Evolutionary conservation across 495 filamentous ascomycete genomes (phyloP), one percentile per base, ranked within the genome.

Genomic region (Neurospora sublineolata): DNA sequence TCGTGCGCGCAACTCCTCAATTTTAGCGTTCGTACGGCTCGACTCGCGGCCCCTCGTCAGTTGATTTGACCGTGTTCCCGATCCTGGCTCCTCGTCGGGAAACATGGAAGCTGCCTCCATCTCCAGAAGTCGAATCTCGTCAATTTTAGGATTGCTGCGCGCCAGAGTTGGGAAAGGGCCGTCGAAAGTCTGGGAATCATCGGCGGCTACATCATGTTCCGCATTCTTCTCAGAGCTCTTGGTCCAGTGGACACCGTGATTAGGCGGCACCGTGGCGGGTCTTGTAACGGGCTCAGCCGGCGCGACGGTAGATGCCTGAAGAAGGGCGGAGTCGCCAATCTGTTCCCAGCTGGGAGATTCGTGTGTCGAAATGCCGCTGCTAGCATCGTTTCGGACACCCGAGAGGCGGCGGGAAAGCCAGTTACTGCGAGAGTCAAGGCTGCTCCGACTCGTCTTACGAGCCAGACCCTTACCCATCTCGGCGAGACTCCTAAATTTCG

Each of bases 171-270:
- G 80, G 18, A 85, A 86, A 40, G 89, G 89, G 44, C 88, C 91
- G 14, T 83, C 78, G 4, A 89, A 91, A 9, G 89, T 75, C 68
- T 90, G 86, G 38, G 91, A 71, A 64, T 89, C 88, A 27, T 82
- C 83, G 36, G 84, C 86, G n/a, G 89, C 90, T 72, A 93, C 90
- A 42, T 92, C 89, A 7, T 85, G 81, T 64, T 87, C 85, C 20
- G 85, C 75, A 52, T 90, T 83, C 87, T 86, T 89, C 36, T 86
- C 83, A 27, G 80, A 83, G 72, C 82, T 82, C 72, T 84, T 81
- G 42, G 87, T 80, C 77, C 71, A 3, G 84, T 80, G 27, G 86
- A 85, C 14, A 60, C 77, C 73, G 30, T 79, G 72, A n/a, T 73
- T 71, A 2, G 74, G 75, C 37, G 77, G 79, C 9, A 75, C 73